Percentiles rank a stretch among this genome's conserved stretches.
Conservation (phyloP, 257 asterid genomes). For the Solanum corneliomulleri region DNA sequence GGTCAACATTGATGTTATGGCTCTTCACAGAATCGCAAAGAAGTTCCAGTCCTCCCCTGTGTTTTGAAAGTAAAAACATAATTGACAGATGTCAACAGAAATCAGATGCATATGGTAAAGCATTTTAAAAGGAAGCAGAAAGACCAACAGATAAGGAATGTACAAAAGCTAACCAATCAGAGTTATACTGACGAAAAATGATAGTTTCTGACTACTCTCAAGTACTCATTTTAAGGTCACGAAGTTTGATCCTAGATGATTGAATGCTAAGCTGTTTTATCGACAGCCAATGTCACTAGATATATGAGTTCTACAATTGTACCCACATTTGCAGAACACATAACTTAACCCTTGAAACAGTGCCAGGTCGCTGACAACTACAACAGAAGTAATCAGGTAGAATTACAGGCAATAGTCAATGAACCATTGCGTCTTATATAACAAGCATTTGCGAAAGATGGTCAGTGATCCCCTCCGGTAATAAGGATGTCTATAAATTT, state of each 20-base stretch:
- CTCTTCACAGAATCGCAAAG: constrained; percentile 81
- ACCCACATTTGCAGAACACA: neutral
- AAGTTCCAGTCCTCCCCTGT: constrained; percentile 93
- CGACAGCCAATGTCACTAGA: neutral
- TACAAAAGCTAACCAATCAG: neutral
- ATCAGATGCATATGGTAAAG: neutral
- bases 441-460: neutral
- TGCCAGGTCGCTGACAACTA: neutral
- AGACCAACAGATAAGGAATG: neutral
- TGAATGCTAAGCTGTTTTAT: neutral
- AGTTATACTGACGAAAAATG: neutral
- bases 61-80: neutral
- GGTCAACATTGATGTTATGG: constrained; percentile 59
- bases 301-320: neutral
- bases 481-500: neutral
- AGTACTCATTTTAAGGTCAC: neutral
- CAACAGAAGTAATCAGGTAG: neutral
- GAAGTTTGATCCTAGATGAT: neutral
- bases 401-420: neutral
- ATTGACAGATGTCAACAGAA: neutral
- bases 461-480: neutral
- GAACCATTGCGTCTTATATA: neutral
- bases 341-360: neutral
- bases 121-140: neutral
- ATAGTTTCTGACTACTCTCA: neutral